Evolutionary conservation across 495 filamentous ascomycete genomes (phyloP), one percentile per base, ranked within the genome.

Genomic region (Trichoderma virens): DNA sequence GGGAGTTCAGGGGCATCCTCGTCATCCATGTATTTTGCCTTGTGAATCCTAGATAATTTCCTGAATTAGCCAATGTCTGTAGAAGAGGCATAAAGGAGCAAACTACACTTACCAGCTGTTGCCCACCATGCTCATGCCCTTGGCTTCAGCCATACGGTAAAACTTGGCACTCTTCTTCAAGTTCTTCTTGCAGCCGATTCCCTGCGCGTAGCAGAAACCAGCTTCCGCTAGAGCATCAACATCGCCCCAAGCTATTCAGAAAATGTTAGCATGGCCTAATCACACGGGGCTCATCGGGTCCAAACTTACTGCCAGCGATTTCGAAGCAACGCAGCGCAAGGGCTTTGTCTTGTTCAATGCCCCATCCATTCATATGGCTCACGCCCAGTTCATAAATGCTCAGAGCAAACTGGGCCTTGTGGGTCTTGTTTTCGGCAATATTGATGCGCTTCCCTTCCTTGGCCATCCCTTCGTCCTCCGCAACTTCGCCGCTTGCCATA

Each of bases 301-400:
- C 25, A n/a, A 56, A 83, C 85, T 79, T 73, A 87, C 89, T 87
- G 60, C 89, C 93, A 43, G 94, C 95, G 66, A 97, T 96, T 73
- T 98, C 94, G 72, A 97, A 98, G 68, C 95, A 98, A 54, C 91
- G 83, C 66, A 98, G 74, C 2, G 92, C 94, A 62, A 97, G 80
- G 5, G 82, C 78, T 71, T 96, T 96, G 71, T 98, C 93, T 73
- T 94, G 91, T 67, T 93, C 87, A 56, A 93, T 94, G 5, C 94
- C 94, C 94, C 94, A 98, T 2, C 94, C 94, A 67, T 98, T 97
- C 84, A 97, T 88, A 73, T 97, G 90, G 75, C 90, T 94, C n/a
- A 97, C 89, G 6, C 94, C 94, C 23, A 98, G 78, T 77, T 98
- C 94, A 66, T 98, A 98, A 38, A 97, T 90, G 71, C 91, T 92